Percentiles rank a stretch among this genome's conserved stretches.
Evolutionary conservation across 2,329 filamentous ascomycete genomes (phyloP).

Genomic region (Rhinocladiella similis): DNA sequence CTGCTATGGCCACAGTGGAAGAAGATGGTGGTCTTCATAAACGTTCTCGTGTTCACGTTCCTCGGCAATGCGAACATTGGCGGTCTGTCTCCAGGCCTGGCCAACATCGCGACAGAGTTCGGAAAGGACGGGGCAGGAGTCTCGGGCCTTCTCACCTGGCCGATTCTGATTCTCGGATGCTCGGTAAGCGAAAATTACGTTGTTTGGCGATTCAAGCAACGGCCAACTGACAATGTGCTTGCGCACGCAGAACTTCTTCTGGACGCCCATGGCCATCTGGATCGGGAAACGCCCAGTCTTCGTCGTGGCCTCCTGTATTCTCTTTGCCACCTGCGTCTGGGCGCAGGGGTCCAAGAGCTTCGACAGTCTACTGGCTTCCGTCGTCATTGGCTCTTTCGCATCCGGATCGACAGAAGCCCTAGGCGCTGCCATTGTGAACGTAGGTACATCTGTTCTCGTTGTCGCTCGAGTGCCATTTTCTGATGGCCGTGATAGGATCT

Average conservation of each 20-base stretch:
- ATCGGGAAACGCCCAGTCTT: conserved; percentile 39
- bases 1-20: conserved; percentile 19
- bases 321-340: conserved; percentile 33
- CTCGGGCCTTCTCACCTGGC: conserved; percentile 4
- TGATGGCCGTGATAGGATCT: too few relatives aligned
- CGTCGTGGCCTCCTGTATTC: conserved; percentile 33
- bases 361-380: conserved; percentile 5
- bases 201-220: too few relatives aligned
- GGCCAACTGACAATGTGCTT: not conserved
- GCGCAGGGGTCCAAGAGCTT: not conserved
- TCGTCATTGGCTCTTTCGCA: not conserved
- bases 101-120: conserved; percentile 4
- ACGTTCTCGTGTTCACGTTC: conserved; percentile 5
- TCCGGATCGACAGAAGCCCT: conserved; percentile 5
- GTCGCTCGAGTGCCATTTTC: not conserved
- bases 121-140: not conserved
- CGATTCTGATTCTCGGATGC: not conserved
- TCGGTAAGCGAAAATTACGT: too few relatives aligned
- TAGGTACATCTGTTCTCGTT: too few relatives aligned
- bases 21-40: conserved; percentile 7
- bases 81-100: conserved; percentile 8
- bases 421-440: conserved; percentile 12
- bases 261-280: conserved; percentile 32
- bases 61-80: conserved; percentile 5
- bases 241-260: conserved; percentile 13